Evolutionary conservation across 2,329 filamentous ascomycete species (phyloP), one percentile per base, ranked within the genome.

Genomic region (Diaporthe ilicicola): DNA sequence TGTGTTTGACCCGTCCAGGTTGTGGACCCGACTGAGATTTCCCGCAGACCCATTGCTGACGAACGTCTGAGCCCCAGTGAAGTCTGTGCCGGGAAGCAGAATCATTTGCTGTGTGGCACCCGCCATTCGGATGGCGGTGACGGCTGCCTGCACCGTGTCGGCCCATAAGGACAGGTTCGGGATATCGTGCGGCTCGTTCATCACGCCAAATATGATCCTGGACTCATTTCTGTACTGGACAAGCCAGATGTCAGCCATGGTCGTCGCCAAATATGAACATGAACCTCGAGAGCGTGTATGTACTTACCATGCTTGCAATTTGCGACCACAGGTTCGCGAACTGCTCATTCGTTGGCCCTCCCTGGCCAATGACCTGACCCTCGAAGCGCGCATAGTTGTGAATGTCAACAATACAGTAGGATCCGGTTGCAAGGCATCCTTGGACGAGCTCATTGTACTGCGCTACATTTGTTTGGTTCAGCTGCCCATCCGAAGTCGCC

Each of bases 101-200:
- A 93, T 91, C 76, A 89, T 86, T 73, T 93, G 89, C 24, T 81
- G 81, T 0, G 82, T 85, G n/a, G 90, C 90, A n/a, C 90, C 91
- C 2, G 88, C 86, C 51, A 85, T 79, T 53, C 91, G 88, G 75
- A 93, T 92, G 4, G 89, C 91, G 0, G 86, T 90, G 1, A 93
- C 91, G 19, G 84, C 89, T 15, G 83, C 84, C 76, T 93, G 91
- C 72, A 88, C 87, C 0, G 88, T 89, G 5, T 83, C 78, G 0
- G 87, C 89, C 91, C 91, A 93, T 1, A 80, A 78, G 32, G 76
- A 78, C 74, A 91, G 83, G 75, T 90, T 85, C 10, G 74, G 73
- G 69, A 88, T 79, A 66, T 89, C 87, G 77, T 92, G 89, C 8
- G 91, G 90, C 80, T 91, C 91, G 80, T 93, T 93, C 90, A 93